Conservation (phyloP, 768 basidiomycete genomes). For the Auricularia heimuer region DNA sequence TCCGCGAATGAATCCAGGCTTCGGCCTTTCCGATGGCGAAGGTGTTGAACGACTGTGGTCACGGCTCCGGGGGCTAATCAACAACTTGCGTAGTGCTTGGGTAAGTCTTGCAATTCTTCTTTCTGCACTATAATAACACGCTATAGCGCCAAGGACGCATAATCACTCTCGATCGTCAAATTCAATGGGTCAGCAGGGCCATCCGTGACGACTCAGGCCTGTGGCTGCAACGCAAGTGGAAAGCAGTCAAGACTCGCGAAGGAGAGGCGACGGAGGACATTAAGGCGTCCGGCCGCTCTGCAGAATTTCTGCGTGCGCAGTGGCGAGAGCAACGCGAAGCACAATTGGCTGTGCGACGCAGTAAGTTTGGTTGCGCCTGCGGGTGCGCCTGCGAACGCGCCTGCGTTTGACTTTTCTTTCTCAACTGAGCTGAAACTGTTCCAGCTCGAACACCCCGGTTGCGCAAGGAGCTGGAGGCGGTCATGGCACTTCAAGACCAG, state of each 20-base stretch:
- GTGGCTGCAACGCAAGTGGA: conserved; percentile 21
- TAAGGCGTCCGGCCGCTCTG: conserved; percentile 10
- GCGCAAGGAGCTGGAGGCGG: conserved; percentile 24
- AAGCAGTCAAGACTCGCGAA: conserved; percentile 10
- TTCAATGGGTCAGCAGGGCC: conserved; percentile 17
- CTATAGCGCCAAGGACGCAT: conserved; percentile 17
- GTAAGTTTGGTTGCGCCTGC: conserved; percentile 16
- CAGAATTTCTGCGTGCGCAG: conserved; percentile 17
- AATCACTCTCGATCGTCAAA: conserved; percentile 27
- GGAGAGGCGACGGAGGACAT: conserved; percentile 12
- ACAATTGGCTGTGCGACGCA: conserved; percentile 20
- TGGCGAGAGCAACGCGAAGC: conserved; percentile 26
- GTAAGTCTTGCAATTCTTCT: not conserved
- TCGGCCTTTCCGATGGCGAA: not conserved
- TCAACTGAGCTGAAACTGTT: not conserved
- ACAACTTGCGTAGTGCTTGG: not conserved
- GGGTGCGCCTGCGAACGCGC: no score
- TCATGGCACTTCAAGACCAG: conserved; percentile 23
- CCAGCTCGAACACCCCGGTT: conserved; percentile 12
- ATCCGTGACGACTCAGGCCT: conserved; percentile 21
- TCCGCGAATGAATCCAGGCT: not conserved
- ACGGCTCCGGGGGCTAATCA: not conserved
- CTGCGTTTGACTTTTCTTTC: not conserved
- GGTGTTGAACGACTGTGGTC: conserved; percentile 1
- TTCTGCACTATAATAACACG: not conserved